A percentile compares a stretch with the other conserved stretches of the same genome.
Conservation (phyloP, 257 asterid genomes). For the Lycium ferocissimum region DNA sequence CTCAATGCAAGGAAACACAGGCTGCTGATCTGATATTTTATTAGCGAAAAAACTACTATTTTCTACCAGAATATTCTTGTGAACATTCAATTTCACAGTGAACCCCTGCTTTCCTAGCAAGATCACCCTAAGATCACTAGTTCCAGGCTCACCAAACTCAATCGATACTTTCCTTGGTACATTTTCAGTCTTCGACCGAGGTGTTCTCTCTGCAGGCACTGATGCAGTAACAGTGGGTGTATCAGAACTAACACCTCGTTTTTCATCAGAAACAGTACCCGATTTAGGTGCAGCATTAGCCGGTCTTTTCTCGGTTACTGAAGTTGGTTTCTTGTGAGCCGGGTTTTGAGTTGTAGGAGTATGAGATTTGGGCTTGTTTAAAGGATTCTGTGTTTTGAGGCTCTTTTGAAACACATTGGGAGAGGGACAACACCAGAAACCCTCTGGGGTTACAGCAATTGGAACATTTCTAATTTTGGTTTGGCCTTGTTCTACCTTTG, state of each 20-base stretch:
- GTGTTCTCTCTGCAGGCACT: conserved; percentile 48
- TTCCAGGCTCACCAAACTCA: conserved; percentile 94
- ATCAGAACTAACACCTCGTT: conserved; percentile 48
- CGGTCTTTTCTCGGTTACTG: conserved; percentile 53
- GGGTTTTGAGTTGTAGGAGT: conserved; percentile 43
- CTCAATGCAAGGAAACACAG: conserved; percentile 76
- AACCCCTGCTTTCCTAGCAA: conserved; percentile 81
- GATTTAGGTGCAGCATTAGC: conserved; percentile 45
- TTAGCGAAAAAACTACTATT: conserved; percentile 67
- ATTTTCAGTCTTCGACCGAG: conserved; percentile 62
- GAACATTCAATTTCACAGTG: conserved; percentile 88
- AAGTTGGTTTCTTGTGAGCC: conserved; percentile 52
- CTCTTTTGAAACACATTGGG: conserved; percentile 86
- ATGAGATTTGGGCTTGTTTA: conserved; percentile 62
- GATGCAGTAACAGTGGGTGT: conserved; percentile 46
- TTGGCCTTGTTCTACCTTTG: conserved; percentile 75
- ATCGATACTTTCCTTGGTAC: conserved; percentile 74
- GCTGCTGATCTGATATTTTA: conserved; percentile 62
- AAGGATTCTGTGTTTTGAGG: conserved; percentile 57
- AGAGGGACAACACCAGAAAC: conserved; percentile 99
- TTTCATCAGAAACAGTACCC: conserved; percentile 46
- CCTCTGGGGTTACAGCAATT: conserved; percentile 96
- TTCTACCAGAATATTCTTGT: conserved; percentile 63
- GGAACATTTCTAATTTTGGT: conserved; percentile 81
- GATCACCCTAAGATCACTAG: conserved; percentile 80